These are phyloP conservation scores for Capillidium heterosporum DNA, from an alignment of 371 early-diverging fungal genomes.

Conservation along the genomic window DNA sequence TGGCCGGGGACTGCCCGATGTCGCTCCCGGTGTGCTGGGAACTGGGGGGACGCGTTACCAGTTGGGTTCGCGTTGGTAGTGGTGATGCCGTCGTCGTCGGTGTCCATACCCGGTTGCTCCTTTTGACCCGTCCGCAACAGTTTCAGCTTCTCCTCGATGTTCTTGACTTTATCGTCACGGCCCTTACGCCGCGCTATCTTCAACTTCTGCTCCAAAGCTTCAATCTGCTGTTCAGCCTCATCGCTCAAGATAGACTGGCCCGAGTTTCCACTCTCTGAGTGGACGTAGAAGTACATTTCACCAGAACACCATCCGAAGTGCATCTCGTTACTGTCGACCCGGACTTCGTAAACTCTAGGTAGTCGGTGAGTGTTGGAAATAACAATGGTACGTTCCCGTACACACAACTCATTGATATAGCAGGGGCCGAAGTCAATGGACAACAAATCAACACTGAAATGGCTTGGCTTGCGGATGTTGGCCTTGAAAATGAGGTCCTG, in stretches of 20 bases:
- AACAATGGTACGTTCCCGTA: conserved; percentile 27
- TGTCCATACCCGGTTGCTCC: conserved; percentile 8
- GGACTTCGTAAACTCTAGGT: conserved; percentile 62
- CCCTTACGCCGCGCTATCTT: conserved; percentile 91
- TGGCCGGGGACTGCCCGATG: no score
- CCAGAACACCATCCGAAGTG: conserved; percentile 31
- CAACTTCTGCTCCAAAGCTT: conserved; percentile 86
- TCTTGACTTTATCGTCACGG: conserved; percentile 70
- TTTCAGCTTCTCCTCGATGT: conserved; percentile 21
- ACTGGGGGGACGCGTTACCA: no score
- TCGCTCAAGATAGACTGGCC: conserved; percentile 31
- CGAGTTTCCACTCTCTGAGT: conserved; percentile 33
- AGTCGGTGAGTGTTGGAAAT: conserved; percentile 68
- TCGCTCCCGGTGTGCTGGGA: no score
- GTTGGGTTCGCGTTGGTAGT: background rate
- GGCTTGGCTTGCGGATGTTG: conserved; percentile 70
- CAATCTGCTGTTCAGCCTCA: conserved; percentile 86
- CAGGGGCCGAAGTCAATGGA: conserved; percentile 63
- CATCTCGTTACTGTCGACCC: conserved; percentile 53
- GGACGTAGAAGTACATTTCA: conserved; percentile 49
- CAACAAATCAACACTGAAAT: conserved; percentile 61
- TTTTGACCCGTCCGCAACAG: background rate
- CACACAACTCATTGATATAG: conserved; percentile 25
- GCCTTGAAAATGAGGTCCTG: conserved; percentile 77
- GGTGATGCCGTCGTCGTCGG: conserved; percentile 8